Conservation (phyloP, 768 basidiomycete genomes). For the Hygrocybe punicea region DNA sequence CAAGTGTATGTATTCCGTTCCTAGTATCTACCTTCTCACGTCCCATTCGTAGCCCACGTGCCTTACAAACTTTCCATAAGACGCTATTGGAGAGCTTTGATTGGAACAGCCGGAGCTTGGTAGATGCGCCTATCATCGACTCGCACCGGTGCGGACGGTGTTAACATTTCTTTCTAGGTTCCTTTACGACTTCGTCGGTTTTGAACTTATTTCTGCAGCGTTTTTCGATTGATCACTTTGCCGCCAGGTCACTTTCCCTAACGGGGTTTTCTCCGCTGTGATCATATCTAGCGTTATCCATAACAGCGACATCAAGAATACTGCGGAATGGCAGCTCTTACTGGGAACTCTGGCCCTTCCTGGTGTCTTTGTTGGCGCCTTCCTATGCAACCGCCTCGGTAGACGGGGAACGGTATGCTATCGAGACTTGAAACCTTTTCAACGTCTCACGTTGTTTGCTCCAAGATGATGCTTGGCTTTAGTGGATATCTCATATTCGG, state of each 20-base stretch:
- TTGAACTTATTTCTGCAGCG: background rate
- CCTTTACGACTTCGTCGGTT: slow-evolving; percentile 61
- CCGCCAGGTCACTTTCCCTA: slow-evolving; percentile 62
- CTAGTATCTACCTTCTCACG: background rate
- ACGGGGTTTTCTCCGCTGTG: slow-evolving; percentile 64
- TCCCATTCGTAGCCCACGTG: slow-evolving; percentile 40
- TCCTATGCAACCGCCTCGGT: slow-evolving; percentile 43
- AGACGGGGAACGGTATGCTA: slow-evolving; percentile 52
- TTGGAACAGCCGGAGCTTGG: slow-evolving; percentile 76
- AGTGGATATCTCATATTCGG: slow-evolving; percentile 65
- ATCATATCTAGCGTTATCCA: slow-evolving; percentile 68
- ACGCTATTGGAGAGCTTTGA: slow-evolving; percentile 63
- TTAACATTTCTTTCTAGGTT: slow-evolving; percentile 41
- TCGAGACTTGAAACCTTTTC: slow-evolving; percentile 2
- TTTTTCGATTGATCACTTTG: background rate
- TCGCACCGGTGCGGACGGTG: background rate
- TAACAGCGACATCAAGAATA: slow-evolving; percentile 49
- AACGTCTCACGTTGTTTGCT: background rate
- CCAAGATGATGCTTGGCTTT: slow-evolving; percentile 65
- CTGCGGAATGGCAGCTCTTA: slow-evolving; percentile 69
- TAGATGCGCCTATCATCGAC: slow-evolving; percentile 20
- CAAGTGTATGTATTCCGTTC: slow-evolving; percentile 42
- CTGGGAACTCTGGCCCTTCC: slow-evolving; percentile 61
- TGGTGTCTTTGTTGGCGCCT: slow-evolving; percentile 52
- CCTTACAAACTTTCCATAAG: slow-evolving; percentile 60